Evolutionary conservation across 2,329 filamentous ascomycete genomes (phyloP).

Genomic region (Cladophialophora exuberans): DNA sequence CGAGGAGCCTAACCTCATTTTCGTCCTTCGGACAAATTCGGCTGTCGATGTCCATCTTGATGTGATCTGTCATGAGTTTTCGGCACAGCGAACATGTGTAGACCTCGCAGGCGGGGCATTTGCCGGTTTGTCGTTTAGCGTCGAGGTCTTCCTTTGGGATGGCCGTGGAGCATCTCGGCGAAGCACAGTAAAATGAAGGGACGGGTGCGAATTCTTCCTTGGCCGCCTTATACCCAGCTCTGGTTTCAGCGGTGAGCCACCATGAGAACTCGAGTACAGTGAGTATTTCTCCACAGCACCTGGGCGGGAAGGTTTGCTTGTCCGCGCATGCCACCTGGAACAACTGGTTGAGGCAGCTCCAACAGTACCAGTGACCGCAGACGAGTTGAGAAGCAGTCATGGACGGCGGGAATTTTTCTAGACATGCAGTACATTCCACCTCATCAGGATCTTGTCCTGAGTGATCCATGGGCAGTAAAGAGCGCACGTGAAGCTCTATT

Average conservation of each 20-base stretch:
- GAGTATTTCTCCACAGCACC: constrained; percentile 22
- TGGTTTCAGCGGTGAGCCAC: constrained; percentile 6
- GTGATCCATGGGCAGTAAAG: background rate
- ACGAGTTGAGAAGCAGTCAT: constrained; percentile 10
- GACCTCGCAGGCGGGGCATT: constrained; percentile 9
- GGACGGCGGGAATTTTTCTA: constrained; percentile 17
- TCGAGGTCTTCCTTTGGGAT: constrained; percentile 12
- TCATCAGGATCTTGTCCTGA: background rate
- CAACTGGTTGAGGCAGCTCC: constrained; percentile 22
- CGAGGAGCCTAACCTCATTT: constrained; percentile 9
- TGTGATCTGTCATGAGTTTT: constrained; percentile 6
- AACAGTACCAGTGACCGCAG: constrained; percentile 26
- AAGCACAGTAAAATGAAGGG: constrained; percentile 27
- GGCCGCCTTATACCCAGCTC: constrained; percentile 21
- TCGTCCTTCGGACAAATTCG: constrained; percentile 17
- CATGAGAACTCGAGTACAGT: constrained; percentile 12
- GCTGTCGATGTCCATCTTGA: background rate
- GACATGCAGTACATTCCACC: constrained; percentile 20
- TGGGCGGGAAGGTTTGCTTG: constrained; percentile 22
- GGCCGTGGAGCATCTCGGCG: constrained; percentile 18
- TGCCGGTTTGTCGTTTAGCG: constrained; percentile 2
- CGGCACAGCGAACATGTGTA: constrained; percentile 19
- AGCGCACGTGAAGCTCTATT: background rate
- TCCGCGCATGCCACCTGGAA: constrained; percentile 21
- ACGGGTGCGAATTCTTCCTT: constrained; percentile 23